Evolutionary conservation across 176 grass and related monocot genomes (phyloP), one percentile per base, ranked within the genome.

Genomic region (Carex cristatella): DNA sequence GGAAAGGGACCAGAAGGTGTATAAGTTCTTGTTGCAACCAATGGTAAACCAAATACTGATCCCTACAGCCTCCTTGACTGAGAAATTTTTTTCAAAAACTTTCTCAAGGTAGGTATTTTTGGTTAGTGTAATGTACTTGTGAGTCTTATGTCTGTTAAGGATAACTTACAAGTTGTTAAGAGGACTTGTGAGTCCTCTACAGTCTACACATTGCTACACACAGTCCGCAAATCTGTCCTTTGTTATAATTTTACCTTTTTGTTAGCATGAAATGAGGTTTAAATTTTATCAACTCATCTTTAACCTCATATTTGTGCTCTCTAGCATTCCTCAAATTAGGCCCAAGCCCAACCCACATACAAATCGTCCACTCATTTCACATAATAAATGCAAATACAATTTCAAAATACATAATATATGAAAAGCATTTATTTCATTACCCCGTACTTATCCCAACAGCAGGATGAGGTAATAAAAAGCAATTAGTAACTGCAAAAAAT

Each of bases 1-100:
- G 94, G 94, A 88, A 72, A 58, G 51, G 91, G 87, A 64, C 70
- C 57, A 5, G 90, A 90, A 78, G 82, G 86, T 33, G 88, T 92
- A 46, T 35, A 44, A 80, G 83, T 91, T 37, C 89, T 86, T 82
- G 91, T 93, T 63, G 91, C 84, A 12, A 80, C 54, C 57, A 91
- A 85, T 46, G 94, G 89, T 81, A 96, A 91, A 87, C 87, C 87
- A 66, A 93, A 91, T 65, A 79, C 12, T 79, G 84, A 93, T 89
- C 58, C 35, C 61, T 77, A 88, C 40, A 93, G 87, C 13, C 80
- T 86, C 16, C 89, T 93, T 7, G 81, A 90, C 23, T 84, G 85
- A 86, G 87, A 88, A 84, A 90, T 91, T 85, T 96, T 86, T 85
- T 96, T 86, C 12, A 55, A 89, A 12, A 89, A 76, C 38, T 96